Evolutionary conservation across 768 basidiomycete species (phyloP).

Genomic region (Boletus patriciae): DNA sequence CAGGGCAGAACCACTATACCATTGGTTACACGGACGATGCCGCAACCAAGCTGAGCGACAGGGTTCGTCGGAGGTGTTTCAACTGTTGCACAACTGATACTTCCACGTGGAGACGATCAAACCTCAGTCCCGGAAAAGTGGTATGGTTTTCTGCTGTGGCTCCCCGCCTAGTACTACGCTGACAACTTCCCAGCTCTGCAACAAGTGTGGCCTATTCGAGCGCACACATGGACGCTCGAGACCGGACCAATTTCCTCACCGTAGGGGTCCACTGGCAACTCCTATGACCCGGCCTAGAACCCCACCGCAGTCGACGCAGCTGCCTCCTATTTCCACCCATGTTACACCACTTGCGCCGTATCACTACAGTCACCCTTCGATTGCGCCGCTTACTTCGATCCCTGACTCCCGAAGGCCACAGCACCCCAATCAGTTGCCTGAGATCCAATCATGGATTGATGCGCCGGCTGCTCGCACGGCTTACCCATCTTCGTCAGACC

Average conservation of each 20-base stretch:
- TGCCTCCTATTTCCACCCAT: slow-evolving; percentile 46
- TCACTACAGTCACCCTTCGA: slow-evolving; percentile 53
- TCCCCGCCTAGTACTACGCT: slow-evolving; percentile 5
- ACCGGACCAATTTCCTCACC: slow-evolving; percentile 81
- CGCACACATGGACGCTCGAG: slow-evolving; percentile 76
- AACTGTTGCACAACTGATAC: slow-evolving; percentile 87
- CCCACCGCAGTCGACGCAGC: slow-evolving; percentile 46
- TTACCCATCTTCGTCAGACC: slow-evolving; percentile 32
- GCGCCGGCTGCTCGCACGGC: slow-evolving; percentile 29
- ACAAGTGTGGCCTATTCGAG: slow-evolving; percentile 80
- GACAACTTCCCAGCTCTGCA: slow-evolving; percentile 37
- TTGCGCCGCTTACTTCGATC: slow-evolving; percentile 45
- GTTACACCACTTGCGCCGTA: slow-evolving; percentile 44
- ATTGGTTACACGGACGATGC: slow-evolving; percentile 73
- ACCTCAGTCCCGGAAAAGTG: slow-evolving; percentile 80
- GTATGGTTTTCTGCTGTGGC: slow-evolving; percentile 30
- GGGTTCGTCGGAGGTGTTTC: slow-evolving; percentile 75
- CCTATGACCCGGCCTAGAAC: slow-evolving; percentile 49
- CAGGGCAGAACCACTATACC: slow-evolving; percentile 39
- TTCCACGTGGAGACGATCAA: slow-evolving; percentile 76
- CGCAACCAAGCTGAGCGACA: slow-evolving; percentile 74
- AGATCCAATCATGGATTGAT: slow-evolving; percentile 50
- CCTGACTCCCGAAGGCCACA: slow-evolving; percentile 36
- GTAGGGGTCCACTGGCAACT: slow-evolving; percentile 64
- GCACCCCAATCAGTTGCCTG: slow-evolving; percentile 43